phyloP scores from a whole-genome alignment of 257 asterid species.

The Pogostemon cablin region DNA sequence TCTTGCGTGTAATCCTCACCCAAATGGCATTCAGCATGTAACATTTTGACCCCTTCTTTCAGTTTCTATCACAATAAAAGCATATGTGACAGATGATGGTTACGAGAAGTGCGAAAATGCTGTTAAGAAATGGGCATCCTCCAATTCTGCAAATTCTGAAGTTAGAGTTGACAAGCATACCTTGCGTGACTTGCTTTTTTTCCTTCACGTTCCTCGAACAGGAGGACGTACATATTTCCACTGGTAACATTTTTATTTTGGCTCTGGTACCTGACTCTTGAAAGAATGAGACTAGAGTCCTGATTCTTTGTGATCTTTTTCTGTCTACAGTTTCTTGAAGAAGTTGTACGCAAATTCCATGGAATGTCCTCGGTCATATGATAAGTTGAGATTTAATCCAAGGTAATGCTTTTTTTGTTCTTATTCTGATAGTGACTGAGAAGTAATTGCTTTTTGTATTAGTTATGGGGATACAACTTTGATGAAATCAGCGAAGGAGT shows the following conservation, averaged over 20 bases:
- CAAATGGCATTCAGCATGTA: constrained; percentile 21
- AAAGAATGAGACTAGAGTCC: constrained; percentile 17
- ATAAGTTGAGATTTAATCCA: constrained; percentile 84
- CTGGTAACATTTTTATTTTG: constrained; percentile 53
- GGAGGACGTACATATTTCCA: constrained; percentile 94
- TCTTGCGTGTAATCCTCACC: constrained; percentile 16
- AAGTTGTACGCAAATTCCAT: constrained; percentile 65
- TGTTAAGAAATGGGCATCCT: constrained; percentile 88
- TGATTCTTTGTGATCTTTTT: constrained; percentile 29
- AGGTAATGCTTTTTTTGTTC: constrained; percentile 51
- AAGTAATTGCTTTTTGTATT: constrained; percentile 12
- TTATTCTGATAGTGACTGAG: constrained; percentile 23
- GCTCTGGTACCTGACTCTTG: background rate
- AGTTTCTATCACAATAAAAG: constrained; percentile 46
- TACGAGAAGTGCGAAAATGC: constrained; percentile 61
- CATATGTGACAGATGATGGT: constrained; percentile 48
- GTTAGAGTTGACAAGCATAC: constrained; percentile 64
- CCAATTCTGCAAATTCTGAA: constrained; percentile 60
- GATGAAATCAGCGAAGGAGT: constrained; percentile 10
- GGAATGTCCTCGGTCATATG: constrained; percentile 97
- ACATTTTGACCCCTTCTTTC: constrained; percentile 29
- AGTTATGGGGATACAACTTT: constrained; percentile 19
- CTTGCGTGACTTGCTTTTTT: constrained; percentile 83
- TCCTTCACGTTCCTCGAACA: constrained; percentile 96
- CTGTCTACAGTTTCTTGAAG: constrained; percentile 71